Evolutionary conservation across 371 early-diverging fungal species (phyloP).

Genomic region (Dichotomocladium elegans): DNA sequence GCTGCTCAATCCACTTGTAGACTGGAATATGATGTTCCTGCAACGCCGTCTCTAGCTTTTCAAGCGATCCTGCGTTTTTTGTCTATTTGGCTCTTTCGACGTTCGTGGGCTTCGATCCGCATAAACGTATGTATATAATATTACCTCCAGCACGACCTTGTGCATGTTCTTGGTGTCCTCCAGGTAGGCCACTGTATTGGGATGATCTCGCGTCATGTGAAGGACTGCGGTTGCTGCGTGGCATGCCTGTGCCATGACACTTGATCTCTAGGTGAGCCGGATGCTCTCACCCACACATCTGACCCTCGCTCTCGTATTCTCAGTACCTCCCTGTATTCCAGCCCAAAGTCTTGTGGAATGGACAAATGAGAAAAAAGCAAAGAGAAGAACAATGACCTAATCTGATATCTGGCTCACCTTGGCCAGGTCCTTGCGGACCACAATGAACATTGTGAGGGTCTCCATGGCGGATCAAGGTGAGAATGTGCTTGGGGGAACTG

Average conservation of each 20-base stretch:
- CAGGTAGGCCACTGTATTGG: constrained; percentile 60
- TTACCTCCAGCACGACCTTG: constrained; percentile 75
- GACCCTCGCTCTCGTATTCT: no score
- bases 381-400: not conserved
- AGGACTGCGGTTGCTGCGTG: constrained; percentile 79
- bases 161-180: constrained; percentile 70
- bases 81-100: no score
- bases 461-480: constrained; percentile 44
- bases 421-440: constrained; percentile 79
- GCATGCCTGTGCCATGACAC: constrained; percentile 84
- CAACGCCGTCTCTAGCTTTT: constrained; percentile 55
- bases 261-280: constrained; percentile 12
- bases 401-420: no score
- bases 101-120: no score
- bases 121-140: no score
- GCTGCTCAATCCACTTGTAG: constrained; percentile 79
- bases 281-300: not conserved
- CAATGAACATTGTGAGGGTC: constrained; percentile 77
- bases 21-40: constrained; percentile 53
- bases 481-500: no score
- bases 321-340: constrained; percentile 88
- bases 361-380: not conserved
- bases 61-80: constrained; percentile 67
- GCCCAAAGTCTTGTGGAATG: constrained; percentile 46
- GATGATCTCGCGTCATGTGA: constrained; percentile 55